Evolutionary conservation across 495 filamentous ascomycete species (phyloP).

Genomic region (Melanomma pulvis-pyrius): DNA sequence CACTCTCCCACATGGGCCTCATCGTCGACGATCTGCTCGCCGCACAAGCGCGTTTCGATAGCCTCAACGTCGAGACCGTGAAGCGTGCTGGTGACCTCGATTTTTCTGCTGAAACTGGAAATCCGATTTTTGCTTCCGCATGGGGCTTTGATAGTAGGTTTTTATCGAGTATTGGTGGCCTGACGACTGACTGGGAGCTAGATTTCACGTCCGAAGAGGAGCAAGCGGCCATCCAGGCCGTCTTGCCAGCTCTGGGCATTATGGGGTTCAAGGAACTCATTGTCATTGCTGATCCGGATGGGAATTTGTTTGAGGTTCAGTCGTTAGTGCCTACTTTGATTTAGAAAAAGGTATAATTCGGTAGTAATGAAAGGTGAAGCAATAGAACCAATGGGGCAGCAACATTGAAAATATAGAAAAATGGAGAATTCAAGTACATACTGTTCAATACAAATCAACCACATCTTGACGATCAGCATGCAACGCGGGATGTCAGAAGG

Average conservation of each 20-base stretch:
- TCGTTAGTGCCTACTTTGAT: not conserved
- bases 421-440: too few species aligned
- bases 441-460: not conserved
- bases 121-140: conserved; percentile 14
- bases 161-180: not conserved
- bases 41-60: conserved; percentile 37
- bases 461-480: not conserved
- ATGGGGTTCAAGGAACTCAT: conserved; percentile 36
- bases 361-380: too few species aligned
- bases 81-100: conserved; percentile 36
- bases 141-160: conserved; percentile 16
- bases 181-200: not conserved
- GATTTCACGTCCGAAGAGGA: conserved; percentile 22
- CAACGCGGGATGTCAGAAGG: not conserved
- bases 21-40: conserved; percentile 40
- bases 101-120: not conserved
- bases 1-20: conserved; percentile 41
- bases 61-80: conserved; percentile 29
- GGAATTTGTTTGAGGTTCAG: conserved; percentile 44
- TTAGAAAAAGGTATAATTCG: not conserved
- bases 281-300: conserved; percentile 42
- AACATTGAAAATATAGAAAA: too few species aligned
- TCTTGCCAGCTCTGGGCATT: conserved; percentile 16
- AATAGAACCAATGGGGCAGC: too few species aligned
- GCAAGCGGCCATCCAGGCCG: conserved; percentile 18